Conservation (phyloP, 2,329 filamentous ascomycete species). For the Acrodontium crateriforme region DNA sequence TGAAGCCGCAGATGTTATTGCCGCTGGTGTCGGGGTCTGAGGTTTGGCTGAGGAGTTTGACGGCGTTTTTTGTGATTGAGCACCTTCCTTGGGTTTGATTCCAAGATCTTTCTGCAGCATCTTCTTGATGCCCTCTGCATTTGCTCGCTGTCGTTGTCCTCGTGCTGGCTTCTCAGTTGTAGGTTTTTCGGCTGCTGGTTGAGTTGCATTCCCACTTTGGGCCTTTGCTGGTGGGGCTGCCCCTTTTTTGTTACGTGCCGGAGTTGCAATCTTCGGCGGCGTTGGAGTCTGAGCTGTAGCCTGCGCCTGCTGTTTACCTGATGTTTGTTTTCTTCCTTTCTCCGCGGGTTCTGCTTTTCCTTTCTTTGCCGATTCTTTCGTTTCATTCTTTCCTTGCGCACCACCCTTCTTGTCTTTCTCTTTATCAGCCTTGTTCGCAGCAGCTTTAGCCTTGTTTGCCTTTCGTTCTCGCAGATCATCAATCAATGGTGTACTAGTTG, state of each 20-base stretch:
- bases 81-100: slow-evolving; percentile 27
- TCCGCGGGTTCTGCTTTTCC: slow-evolving; percentile 19
- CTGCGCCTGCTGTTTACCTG: slow-evolving; percentile 14
- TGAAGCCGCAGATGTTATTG: slow-evolving; percentile 8
- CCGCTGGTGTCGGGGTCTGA: slow-evolving; percentile 18
- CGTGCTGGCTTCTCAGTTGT: slow-evolving; percentile 10
- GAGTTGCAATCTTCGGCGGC: not conserved
- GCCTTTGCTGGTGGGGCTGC: slow-evolving; percentile 12
- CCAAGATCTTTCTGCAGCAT: slow-evolving; percentile 51
- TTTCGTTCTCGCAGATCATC: slow-evolving; percentile 88
- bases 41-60: slow-evolving; percentile 13
- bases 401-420: slow-evolving; percentile 17
- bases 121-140: slow-evolving; percentile 26
- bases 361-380: slow-evolving; percentile 25
- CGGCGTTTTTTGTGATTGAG: slow-evolving; percentile 5
- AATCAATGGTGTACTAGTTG: slow-evolving; percentile 75
- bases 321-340: slow-evolving; percentile 37
- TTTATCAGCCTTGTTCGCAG: slow-evolving; percentile 37
- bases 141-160: slow-evolving; percentile 15
- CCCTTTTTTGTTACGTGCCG: slow-evolving; percentile 6
- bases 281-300: slow-evolving; percentile 16
- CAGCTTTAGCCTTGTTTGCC: slow-evolving; percentile 50
- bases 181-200: slow-evolving; percentile 14
- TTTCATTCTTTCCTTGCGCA: slow-evolving; percentile 17
- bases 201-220: slow-evolving; percentile 26